Evolutionary conservation across 2,329 filamentous ascomycete species (phyloP).

Genomic region (Fusarium sp.): DNA sequence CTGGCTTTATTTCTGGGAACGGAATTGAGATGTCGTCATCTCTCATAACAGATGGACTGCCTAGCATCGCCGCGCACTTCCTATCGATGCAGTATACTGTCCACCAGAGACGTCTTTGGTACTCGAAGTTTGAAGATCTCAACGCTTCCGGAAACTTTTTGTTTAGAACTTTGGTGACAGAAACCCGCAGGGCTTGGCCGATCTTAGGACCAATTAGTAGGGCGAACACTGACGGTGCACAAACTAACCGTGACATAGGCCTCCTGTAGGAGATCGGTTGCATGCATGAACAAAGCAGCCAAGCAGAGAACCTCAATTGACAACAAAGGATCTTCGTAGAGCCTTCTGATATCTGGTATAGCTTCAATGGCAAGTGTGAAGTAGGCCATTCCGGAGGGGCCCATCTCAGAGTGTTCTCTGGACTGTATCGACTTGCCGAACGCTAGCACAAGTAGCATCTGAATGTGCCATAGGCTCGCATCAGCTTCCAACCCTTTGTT

Average conservation of each 20-base stretch:
- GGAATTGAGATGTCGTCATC: constrained; percentile 34
- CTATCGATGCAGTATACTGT: constrained; percentile 36
- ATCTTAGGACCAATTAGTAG: constrained; percentile 2
- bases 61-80: constrained; percentile 31
- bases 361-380: constrained; percentile 30
- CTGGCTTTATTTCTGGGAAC: constrained; percentile 10
- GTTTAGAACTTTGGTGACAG: constrained; percentile 30
- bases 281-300: constrained; percentile 34
- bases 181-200: constrained; percentile 28
- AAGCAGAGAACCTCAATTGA: constrained; percentile 34
- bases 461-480: constrained; percentile 29
- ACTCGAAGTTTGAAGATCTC: constrained; percentile 21
- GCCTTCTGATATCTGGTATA: constrained; percentile 28
- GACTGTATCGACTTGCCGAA: constrained; percentile 34
- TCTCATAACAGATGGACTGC: constrained; percentile 27
- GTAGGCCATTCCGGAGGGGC: constrained; percentile 32
- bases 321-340: constrained; percentile 28
- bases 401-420: constrained; percentile 32
- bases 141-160: constrained; percentile 27
- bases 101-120: constrained; percentile 34
- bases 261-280: constrained; percentile 31
- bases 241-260: constrained; percentile 29
- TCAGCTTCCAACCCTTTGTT: background rate
- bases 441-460: constrained; percentile 31
- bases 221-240: background rate